Conservation (phyloP, 148 eudicot species). For the Agrostemma githago region DNA sequence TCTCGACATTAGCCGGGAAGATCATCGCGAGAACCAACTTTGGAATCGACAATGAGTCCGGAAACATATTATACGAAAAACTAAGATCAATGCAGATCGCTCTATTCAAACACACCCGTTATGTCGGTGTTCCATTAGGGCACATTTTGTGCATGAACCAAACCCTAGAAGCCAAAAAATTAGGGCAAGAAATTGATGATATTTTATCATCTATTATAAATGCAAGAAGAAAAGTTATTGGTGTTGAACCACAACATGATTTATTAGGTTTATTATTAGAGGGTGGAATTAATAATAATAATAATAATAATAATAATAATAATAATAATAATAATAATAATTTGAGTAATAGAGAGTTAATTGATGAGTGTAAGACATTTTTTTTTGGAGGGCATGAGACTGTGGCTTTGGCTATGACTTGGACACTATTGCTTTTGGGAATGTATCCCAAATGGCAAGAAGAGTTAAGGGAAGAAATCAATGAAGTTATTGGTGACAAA, state of each 20-base stretch:
- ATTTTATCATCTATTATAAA: constrained; percentile 51
- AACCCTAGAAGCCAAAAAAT: constrained; percentile 49
- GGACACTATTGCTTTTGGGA: constrained; percentile 70
- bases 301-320: no score
- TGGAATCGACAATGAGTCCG: constrained; percentile 52
- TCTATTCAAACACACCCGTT: constrained; percentile 63
- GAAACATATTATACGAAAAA: constrained; percentile 45
- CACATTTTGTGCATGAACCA: constrained; percentile 38
- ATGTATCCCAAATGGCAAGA: constrained; percentile 73
- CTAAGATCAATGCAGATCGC: constrained; percentile 59
- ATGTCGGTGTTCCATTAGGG: constrained; percentile 80
- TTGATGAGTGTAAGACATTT: constrained; percentile 92
- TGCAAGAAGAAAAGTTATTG: constrained; percentile 36
- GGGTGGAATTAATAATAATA: constrained; percentile 27
- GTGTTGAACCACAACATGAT: constrained; percentile 40
- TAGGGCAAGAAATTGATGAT: constrained; percentile 69
- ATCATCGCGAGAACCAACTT: constrained; percentile 81
- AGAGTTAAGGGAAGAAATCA: constrained; percentile 64
- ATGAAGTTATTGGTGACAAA: constrained; percentile 54
- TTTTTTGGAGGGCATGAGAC: constrained; percentile 91
- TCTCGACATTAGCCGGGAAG: constrained; percentile 64
- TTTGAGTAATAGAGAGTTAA: constrained; percentile 52
- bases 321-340: constrained; percentile 12
- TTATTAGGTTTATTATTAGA: constrained; percentile 63
- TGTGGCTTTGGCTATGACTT: constrained; percentile 66